phyloP scores from a whole-genome alignment of 2,329 filamentous ascomycete species.

The Colletotrichum sp. region DNA sequence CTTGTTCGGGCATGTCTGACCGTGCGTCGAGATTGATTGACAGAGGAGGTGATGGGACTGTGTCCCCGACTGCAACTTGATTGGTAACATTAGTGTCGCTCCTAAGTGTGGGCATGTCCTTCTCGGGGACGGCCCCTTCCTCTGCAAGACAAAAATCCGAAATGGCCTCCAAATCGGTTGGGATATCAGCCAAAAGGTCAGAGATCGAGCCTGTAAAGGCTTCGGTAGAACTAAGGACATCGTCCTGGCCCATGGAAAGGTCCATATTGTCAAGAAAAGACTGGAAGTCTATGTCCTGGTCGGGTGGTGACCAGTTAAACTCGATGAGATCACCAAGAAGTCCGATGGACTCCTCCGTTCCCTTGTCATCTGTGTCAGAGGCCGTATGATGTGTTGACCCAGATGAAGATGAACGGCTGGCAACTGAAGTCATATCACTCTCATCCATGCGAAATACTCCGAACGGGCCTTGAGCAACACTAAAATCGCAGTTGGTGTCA shows the following conservation, averaged over 20 bases:
- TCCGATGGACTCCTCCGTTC: not conserved
- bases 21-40: not conserved
- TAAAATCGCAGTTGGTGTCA: not conserved
- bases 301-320: not conserved
- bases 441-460: not conserved
- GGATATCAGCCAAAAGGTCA: not conserved
- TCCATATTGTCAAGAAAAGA: not conserved
- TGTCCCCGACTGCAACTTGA: not conserved
- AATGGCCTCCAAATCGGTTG: not conserved
- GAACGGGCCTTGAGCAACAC: not conserved
- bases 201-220: not conserved
- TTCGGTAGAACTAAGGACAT: not conserved
- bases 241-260: not conserved
- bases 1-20: constrained; percentile 18
- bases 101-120: not conserved
- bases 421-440: not conserved
- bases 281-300: not conserved
- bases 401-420: not conserved
- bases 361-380: not conserved
- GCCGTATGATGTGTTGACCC: not conserved
- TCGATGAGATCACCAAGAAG: not conserved
- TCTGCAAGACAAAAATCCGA: not conserved
- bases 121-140: not conserved
- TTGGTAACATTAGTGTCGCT: not conserved
- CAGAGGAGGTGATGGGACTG: not conserved